These are phyloP conservation scores for Xerocomellus chrysenteron DNA, from an alignment of 768 basidiomycete species.

Conservation along the genomic window DNA sequence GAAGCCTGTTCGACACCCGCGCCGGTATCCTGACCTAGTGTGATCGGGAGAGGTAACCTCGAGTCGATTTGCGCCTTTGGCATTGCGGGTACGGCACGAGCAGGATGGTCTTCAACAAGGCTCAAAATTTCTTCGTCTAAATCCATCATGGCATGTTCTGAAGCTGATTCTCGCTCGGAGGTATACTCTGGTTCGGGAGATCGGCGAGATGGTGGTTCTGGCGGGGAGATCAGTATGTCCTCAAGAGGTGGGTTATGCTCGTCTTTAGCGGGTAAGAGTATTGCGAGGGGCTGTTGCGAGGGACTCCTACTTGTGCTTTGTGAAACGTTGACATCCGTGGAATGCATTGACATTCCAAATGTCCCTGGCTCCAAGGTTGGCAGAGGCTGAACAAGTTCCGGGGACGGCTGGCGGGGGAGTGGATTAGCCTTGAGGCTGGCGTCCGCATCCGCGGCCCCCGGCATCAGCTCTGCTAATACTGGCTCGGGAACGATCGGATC, in stretches of 20 bases:
- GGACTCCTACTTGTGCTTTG: slow-evolving; percentile 8
- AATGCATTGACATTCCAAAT: not conserved
- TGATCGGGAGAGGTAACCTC: not conserved
- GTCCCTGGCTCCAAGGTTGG: not conserved
- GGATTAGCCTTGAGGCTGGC: not conserved
- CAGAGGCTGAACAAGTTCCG: not conserved
- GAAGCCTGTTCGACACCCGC: not conserved
- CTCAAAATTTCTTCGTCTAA: slow-evolving; percentile 67
- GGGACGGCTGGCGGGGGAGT: slow-evolving; percentile 1
- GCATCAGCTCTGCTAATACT: not conserved
- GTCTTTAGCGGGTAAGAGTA: slow-evolving; percentile 1
- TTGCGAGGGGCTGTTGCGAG: slow-evolving; percentile 14
- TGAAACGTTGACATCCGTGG: not conserved
- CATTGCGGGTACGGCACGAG: not conserved
- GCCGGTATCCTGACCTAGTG: not conserved
- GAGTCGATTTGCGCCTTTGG: slow-evolving; percentile 3
- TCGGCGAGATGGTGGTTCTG: slow-evolving; percentile 7
- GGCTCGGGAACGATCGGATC: slow-evolving; percentile 1
- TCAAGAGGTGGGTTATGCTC: not conserved
- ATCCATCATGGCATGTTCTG: slow-evolving; percentile 39
- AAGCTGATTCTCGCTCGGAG: slow-evolving; percentile 1
- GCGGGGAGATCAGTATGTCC: not conserved
- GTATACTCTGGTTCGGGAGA: slow-evolving; percentile 7
- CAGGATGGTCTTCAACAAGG: slow-evolving; percentile 54
- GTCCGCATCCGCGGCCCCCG: not conserved